phyloP scores from a whole-genome alignment of 768 basidiomycete species.

The Boletellus emodensis region DNA sequence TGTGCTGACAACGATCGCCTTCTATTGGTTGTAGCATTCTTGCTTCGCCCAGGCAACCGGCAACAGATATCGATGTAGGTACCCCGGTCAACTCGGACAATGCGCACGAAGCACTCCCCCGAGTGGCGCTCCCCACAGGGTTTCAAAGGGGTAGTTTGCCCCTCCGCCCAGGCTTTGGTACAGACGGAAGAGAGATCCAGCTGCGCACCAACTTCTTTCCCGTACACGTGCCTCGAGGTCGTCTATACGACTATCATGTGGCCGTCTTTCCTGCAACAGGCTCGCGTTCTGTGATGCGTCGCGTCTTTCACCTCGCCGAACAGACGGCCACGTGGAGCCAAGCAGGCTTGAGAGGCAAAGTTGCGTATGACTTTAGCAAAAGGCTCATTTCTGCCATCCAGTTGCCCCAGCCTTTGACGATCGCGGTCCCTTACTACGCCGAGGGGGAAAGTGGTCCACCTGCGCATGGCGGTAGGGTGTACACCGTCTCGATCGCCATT shows the following conservation, averaged over 20 bases:
- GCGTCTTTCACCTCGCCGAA: constrained; percentile 43
- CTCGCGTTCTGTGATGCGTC: constrained; percentile 33
- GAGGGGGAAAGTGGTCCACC: neutral
- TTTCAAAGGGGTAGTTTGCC: neutral
- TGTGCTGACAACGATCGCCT: neutral
- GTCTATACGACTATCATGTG: constrained; percentile 41
- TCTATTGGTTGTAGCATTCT: too few relatives aligned
- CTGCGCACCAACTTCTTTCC: constrained; percentile 49
- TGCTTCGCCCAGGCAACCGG: neutral
- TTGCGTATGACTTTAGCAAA: constrained; percentile 40
- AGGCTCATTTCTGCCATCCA: constrained; percentile 37
- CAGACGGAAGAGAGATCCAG: constrained; percentile 34
- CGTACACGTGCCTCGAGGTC: constrained; percentile 36
- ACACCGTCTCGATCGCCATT: neutral
- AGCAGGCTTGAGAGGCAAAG: constrained; percentile 32
- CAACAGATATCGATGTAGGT: neutral
- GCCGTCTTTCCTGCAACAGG: constrained; percentile 27
- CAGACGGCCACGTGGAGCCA: constrained; percentile 33
- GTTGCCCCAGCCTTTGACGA: neutral
- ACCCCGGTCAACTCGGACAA: neutral
- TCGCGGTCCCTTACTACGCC: neutral
- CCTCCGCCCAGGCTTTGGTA: constrained; percentile 23
- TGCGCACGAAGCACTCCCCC: neutral
- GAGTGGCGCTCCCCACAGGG: neutral
- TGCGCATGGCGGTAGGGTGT: neutral